Evolutionary conservation across 2,329 filamentous ascomycete genomes (phyloP), one percentile per base, ranked within the genome.

Genomic region (Fusarium tupiense): DNA sequence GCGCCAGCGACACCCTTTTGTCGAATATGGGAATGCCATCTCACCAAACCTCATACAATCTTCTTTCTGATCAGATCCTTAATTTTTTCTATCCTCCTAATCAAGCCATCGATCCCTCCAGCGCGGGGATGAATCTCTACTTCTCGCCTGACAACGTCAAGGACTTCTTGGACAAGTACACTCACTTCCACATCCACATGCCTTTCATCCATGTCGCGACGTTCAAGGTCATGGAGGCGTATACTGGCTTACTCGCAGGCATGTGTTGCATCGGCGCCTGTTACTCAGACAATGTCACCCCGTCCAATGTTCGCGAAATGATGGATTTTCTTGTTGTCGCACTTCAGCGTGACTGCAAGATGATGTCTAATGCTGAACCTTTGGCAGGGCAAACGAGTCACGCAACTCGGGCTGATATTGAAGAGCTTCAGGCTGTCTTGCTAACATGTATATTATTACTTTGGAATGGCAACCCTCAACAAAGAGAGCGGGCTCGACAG

Each of bases 221-320:
- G 14, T 93, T 94, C 82, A 88, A 90, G 78, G 88, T 93, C 61
- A 85, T 88, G 70, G 87, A 91, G 71, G 89, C 90, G 53, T 91
- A 92, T 80, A 90, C 91, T 69, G 91, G 91, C 73, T 86, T 94
- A 69, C 84, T 93, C 57, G 86, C 93, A 68, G 87, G 88, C 70
- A 92, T 95, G 86, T 90, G 92, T 77, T 93, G 91, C 80, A 87
- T 93, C 76, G 93, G 93, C 43, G 92, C 92, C 46, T 92, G 93
- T 65, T 95, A 94, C 82, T 93, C 92, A 59, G 87, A 92, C 61
- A 87, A 86, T 69, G 83, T 93, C 70, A 84, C 86, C 35, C 82
- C 90, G 50, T 84, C 86, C 69, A 86, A 92, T 73, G 90, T 92
- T 72, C 90, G 92, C 71, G 89, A 90, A 79, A 86, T 94, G 81